Conservation (phyloP, 208 protist species). For the Trypanosoma congolense region DNA sequence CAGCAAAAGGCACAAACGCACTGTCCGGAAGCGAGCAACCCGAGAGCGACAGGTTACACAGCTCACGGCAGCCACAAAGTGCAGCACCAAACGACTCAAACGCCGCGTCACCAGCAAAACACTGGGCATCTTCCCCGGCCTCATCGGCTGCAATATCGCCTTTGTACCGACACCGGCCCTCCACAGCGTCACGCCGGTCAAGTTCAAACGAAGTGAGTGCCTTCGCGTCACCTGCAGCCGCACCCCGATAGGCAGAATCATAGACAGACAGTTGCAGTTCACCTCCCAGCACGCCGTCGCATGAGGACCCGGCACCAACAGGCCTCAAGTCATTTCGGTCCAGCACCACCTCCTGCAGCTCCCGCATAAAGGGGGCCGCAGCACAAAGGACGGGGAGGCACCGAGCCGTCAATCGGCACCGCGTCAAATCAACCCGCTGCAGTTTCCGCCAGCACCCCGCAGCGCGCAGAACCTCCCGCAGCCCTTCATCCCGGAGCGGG, state of each 20-base stretch:
- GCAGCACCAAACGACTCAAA: conserved; percentile 43
- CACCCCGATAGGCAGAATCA: conserved; percentile 45
- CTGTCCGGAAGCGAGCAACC: conserved; percentile 45
- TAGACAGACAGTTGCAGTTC: conserved; percentile 56
- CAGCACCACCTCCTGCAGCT: conserved; percentile 44
- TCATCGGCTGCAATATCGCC: conserved; percentile 17
- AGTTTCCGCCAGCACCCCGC: conserved; percentile 45
- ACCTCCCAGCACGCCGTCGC: neutral
- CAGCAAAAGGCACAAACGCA: conserved; percentile 17
- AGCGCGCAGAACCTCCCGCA: conserved; percentile 25
- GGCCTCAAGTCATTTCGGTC: conserved; percentile 60
- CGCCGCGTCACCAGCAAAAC: conserved; percentile 1
- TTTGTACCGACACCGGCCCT: conserved; percentile 50
- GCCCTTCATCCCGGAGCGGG: conserved; percentile 45
- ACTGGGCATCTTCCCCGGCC: neutral
- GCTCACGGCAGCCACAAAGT: conserved; percentile 40
- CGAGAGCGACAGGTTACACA: conserved; percentile 49
- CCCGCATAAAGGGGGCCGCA: conserved; percentile 25
- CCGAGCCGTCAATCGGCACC: conserved; percentile 56
- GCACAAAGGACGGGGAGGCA: conserved; percentile 26
- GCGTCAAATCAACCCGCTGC: conserved; percentile 51
- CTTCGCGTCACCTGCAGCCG: conserved; percentile 20
- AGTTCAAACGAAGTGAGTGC: conserved; percentile 77
- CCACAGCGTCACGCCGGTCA: conserved; percentile 57
- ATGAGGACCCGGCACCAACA: conserved; percentile 1